These are phyloP conservation scores for Fusarium neocosmosporiellum DNA, from an alignment of 2,329 filamentous ascomycete species.

Conservation along the genomic window DNA sequence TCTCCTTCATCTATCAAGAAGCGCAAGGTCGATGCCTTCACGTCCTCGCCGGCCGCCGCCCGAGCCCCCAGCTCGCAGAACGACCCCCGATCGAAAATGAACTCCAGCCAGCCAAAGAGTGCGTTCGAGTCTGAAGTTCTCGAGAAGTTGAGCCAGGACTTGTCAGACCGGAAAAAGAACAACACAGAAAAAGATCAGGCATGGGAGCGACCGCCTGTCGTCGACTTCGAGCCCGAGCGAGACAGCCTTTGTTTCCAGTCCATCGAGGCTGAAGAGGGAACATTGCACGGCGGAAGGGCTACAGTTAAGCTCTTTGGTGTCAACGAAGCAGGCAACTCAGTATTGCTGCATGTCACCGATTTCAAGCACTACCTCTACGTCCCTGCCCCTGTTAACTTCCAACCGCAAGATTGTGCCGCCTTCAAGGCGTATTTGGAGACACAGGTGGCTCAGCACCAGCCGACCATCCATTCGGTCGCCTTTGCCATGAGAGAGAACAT, in stretches of 20 bases:
- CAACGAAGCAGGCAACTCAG: constrained; percentile 84
- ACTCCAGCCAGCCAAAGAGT: constrained; percentile 86
- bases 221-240: constrained; percentile 64
- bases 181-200: constrained; percentile 94
- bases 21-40: constrained; percentile 77
- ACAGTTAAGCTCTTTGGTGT: constrained; percentile 95
- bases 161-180: constrained; percentile 83
- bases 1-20: constrained; percentile 77
- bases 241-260: constrained; percentile 91
- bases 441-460: constrained; percentile 78
- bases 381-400: constrained; percentile 85
- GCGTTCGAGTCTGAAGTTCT: constrained; percentile 93
- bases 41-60: constrained; percentile 64
- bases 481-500: constrained; percentile 90
- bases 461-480: constrained; percentile 81
- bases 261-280: constrained; percentile 94
- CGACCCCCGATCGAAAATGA: constrained; percentile 67
- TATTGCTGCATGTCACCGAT: constrained; percentile 92
- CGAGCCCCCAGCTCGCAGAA: constrained; percentile 73
- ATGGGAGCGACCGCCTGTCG: constrained; percentile 76
- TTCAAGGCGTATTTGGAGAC: constrained; percentile 86
- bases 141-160: constrained; percentile 95
- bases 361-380: constrained; percentile 98
- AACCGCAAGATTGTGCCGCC: constrained; percentile 77
- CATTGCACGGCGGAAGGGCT: constrained; percentile 77